Evolutionary conservation across 2,329 filamentous ascomycete genomes (phyloP).

Genomic region (Aureobasidium sp.): DNA sequence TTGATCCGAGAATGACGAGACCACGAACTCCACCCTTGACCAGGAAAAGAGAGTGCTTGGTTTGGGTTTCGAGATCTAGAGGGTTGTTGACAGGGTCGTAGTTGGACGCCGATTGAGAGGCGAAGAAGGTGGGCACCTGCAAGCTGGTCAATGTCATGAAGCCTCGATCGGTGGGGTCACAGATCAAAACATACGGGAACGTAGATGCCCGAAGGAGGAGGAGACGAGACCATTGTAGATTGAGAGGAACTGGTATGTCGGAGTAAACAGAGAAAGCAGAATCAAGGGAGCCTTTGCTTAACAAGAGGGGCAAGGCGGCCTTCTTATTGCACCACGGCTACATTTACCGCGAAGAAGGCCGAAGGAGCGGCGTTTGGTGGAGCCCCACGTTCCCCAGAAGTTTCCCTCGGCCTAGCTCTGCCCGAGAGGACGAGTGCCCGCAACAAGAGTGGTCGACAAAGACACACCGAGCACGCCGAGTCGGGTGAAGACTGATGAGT

Average conservation of each 20-base stretch:
- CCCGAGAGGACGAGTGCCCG: not conserved
- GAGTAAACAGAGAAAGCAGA: not conserved
- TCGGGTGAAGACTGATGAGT: not conserved
- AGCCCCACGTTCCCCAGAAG: constrained; percentile 11
- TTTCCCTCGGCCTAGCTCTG: not conserved
- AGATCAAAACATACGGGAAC: constrained; percentile 37
- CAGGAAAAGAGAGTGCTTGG: constrained; percentile 53
- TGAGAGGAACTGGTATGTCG: no score
- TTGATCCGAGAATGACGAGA: constrained; percentile 56
- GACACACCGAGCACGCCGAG: not conserved
- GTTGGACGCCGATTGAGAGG: constrained; percentile 37
- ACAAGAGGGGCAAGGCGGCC: not conserved
- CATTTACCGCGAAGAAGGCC: constrained; percentile 2
- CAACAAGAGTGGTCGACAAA: not conserved
- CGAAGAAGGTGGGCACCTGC: constrained; percentile 57
- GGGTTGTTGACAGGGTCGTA: constrained; percentile 43
- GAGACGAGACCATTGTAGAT: constrained; percentile 23
- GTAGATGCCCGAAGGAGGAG: constrained; percentile 49
- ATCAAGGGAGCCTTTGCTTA: not conserved
- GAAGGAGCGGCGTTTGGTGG: not conserved
- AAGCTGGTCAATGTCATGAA: not conserved
- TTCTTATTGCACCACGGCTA: not conserved
- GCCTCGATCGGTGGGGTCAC: not conserved
- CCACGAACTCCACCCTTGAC: constrained; percentile 54
- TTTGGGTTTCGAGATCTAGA: constrained; percentile 53